These are phyloP conservation scores for Galerina sulciceps DNA, from an alignment of 768 basidiomycete species.

Conservation along the genomic window DNA sequence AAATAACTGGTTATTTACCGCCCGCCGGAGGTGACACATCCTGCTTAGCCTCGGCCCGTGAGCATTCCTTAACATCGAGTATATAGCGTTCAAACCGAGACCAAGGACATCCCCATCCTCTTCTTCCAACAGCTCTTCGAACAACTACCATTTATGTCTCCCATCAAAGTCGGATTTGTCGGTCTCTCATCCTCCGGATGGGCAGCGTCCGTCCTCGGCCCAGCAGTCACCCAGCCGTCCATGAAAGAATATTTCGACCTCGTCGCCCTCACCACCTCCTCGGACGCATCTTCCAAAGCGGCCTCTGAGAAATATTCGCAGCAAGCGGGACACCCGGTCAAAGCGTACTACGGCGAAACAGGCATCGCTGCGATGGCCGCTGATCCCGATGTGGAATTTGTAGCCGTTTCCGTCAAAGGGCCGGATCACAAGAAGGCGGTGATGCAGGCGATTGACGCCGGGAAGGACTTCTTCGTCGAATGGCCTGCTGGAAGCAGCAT, in stretches of 20 bases:
- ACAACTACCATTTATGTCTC: too few species aligned
- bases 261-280: conserved; percentile 39
- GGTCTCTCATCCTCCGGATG: conserved; percentile 37
- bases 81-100: too few species aligned
- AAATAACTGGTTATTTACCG: too few species aligned
- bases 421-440: conserved; percentile 31
- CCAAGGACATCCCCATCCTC: too few species aligned
- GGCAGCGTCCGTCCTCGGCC: conserved; percentile 30
- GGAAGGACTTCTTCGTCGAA: conserved; percentile 43
- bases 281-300: conserved; percentile 29
- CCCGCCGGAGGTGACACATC: too few species aligned
- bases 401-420: conserved; percentile 38
- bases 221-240: conserved; percentile 24
- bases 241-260: conserved; percentile 29
- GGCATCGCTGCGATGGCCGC: conserved; percentile 26
- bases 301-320: conserved; percentile 34
- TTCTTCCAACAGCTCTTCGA: too few species aligned
- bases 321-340: conserved; percentile 28
- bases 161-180: conserved; percentile 31
- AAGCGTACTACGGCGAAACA: conserved; percentile 35
- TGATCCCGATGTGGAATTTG: conserved; percentile 41
- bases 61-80: too few species aligned
- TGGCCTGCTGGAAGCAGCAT: conserved; percentile 40
- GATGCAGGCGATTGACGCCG: conserved; percentile 37
- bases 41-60: too few species aligned